Conservation (phyloP, 2,329 filamentous ascomycete species). For the Fusarium redolens region DNA sequence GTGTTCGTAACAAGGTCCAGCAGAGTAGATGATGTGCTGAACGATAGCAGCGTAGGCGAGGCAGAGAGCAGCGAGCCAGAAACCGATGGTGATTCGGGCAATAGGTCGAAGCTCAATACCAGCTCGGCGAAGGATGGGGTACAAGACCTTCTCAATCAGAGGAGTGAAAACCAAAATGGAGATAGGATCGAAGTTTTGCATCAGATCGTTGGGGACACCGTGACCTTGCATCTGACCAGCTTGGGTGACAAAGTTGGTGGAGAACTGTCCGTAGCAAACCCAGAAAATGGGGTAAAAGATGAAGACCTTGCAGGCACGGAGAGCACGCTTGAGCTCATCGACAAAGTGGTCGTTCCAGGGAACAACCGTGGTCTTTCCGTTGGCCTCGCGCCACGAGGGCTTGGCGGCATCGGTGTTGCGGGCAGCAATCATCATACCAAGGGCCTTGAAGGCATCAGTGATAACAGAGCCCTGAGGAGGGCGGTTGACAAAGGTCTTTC, state of each 20-base stretch:
- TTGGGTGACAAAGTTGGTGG: conserved; percentile 74
- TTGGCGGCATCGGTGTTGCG: conserved; percentile 71
- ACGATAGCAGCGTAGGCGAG: conserved; percentile 70
- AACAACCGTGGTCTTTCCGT: conserved; percentile 56
- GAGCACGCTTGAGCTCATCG: conserved; percentile 74
- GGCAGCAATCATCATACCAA: conserved; percentile 53
- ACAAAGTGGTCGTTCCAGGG: conserved; percentile 78
- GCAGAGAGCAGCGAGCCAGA: conserved; percentile 63
- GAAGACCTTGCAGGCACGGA: conserved; percentile 78
- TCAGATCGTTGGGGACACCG: conserved; percentile 76
- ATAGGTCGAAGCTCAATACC: conserved; percentile 73
- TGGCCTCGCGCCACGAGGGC: conserved; percentile 70
- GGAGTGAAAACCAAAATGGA: conserved; percentile 75
- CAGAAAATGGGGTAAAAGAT: conserved; percentile 74
- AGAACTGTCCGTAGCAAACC: conserved; percentile 76
- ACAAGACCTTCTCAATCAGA: conserved; percentile 69
- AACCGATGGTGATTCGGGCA: conserved; percentile 73
- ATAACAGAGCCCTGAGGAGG: conserved; percentile 72
- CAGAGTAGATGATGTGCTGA: conserved; percentile 69
- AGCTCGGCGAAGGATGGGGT: conserved; percentile 67
- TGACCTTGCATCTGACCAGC: conserved; percentile 67
- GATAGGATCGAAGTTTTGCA: conserved; percentile 76
- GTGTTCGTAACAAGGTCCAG: conserved; percentile 61
- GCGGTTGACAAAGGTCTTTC: conserved; percentile 62
- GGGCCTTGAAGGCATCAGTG: conserved; percentile 69